These are phyloP conservation scores for Vachellia collinsii DNA, from an alignment of 306 rosid genomes.

Conservation along the genomic window DNA sequence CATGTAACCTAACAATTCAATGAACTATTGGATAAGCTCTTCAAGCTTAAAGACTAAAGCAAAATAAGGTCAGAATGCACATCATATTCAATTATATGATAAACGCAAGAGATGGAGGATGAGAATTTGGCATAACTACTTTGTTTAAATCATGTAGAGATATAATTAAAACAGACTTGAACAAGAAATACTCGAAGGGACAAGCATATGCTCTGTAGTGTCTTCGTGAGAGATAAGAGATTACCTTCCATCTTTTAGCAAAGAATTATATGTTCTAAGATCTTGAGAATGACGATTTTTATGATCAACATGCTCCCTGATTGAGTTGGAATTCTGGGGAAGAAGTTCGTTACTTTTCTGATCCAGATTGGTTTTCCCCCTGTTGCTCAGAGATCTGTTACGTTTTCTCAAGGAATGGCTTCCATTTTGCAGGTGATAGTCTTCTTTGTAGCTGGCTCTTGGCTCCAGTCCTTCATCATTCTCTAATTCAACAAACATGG, in stretches of 20 bases:
- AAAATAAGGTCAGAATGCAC: constrained; percentile 19
- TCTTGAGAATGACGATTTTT: constrained; percentile 53
- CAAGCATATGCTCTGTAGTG: constrained; percentile 10
- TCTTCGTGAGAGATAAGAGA: constrained; percentile 18
- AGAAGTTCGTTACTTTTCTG: constrained; percentile 35
- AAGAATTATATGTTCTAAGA: constrained; percentile 60
- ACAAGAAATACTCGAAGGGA: constrained; percentile 33
- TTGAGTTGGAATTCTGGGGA: constrained; percentile 47
- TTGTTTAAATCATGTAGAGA: constrained; percentile 25
- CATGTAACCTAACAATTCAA: constrained; percentile 60
- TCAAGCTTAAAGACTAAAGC: constrained; percentile 31
- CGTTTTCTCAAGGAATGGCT: constrained; percentile 47
- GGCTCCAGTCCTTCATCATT: constrained; percentile 46
- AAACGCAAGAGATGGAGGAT: constrained; percentile 19
- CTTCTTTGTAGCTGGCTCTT: constrained; percentile 46
- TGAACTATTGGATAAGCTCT: constrained; percentile 42
- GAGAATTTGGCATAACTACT: constrained; percentile 24
- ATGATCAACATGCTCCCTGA: constrained; percentile 46
- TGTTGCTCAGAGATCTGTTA: constrained; percentile 49
- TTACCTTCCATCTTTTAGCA: constrained; percentile 78
- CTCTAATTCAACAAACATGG: constrained; percentile 61
- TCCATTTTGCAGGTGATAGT: constrained; percentile 38
- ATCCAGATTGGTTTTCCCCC: constrained; percentile 43
- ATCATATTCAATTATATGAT: constrained; percentile 22
- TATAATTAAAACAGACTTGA: constrained; percentile 28